Conservation (phyloP, 2,329 filamentous ascomycete genomes). For the Trichoderma breve region DNA sequence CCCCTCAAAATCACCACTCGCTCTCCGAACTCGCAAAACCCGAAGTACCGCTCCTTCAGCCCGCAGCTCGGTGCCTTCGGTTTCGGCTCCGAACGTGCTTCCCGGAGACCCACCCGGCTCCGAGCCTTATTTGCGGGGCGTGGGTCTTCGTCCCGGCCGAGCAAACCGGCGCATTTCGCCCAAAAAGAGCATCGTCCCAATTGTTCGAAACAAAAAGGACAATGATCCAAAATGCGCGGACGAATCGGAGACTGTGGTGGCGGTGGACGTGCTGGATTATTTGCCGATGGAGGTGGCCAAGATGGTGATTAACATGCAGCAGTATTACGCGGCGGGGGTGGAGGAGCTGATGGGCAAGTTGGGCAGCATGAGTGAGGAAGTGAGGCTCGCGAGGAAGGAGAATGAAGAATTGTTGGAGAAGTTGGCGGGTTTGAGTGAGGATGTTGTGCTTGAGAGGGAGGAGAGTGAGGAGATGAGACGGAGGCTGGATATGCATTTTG, state of each 20-base stretch:
- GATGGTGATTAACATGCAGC: slow-evolving; percentile 26
- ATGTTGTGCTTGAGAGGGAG: slow-evolving; percentile 9
- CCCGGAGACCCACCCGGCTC: not conserved
- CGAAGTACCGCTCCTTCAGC: not conserved
- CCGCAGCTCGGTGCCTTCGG: not conserved
- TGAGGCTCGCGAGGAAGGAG: not conserved
- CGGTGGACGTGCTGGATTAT: not conserved
- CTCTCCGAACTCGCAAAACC: not conserved
- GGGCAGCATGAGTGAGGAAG: slow-evolving; percentile 16
- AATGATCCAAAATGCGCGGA: not conserved
- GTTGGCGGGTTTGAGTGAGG: not conserved
- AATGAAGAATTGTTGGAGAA: not conserved
- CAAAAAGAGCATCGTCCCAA: not conserved
- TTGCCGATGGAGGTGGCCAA: slow-evolving; percentile 21
- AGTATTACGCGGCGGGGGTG: slow-evolving; percentile 25
- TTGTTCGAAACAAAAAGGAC: not conserved
- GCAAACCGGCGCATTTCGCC: not conserved
- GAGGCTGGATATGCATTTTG: slow-evolving; percentile 24
- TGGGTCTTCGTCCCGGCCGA: not conserved
- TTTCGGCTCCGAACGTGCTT: not conserved
- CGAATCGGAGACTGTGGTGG: not conserved
- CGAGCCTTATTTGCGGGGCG: not conserved
- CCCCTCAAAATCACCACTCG: not conserved
- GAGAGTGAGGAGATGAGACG: slow-evolving; percentile 21
- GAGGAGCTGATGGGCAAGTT: slow-evolving; percentile 20